Base-by-base conservation (phyloP, 805 yeast genomes). In the Scheffersomyces spartinae region DNA sequence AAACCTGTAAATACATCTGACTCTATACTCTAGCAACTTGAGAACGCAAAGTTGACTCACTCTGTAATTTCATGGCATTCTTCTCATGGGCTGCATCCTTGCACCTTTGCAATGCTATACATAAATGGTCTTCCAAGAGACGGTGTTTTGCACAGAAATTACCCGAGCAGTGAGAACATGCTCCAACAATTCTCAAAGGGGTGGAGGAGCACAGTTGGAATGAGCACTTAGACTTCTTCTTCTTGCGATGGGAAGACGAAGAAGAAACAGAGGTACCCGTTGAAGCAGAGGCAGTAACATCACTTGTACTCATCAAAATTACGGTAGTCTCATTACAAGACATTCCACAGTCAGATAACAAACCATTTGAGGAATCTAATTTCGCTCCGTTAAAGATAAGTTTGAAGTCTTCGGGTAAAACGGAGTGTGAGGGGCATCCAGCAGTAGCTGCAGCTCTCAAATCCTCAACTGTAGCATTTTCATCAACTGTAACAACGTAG, bases 71-170 rank as follows among this genome's bases (percentile, higher is more conserved):
- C 44, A 75, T 65, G 21, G 95, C 95, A 46, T 84, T 84, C 37
- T 83, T 57, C 38, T 80, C 86, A 42, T 82, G 93, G 38, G 83
- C 73, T 40, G 68, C 72, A 40, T 83, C 86, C 60, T 82, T 82
- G 60, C 93, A 83, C 36, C 58, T 65, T 43, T 76, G 78, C 31
- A 84, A 64, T 5, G 91, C 94, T 30, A 66, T 61, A 47, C 95
- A 84, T 31, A 64, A 49, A 53, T 84, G 95, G 49, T 76, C 84
- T 52, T 84, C 95, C 55, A 85, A 61, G 29, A 84, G 61, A 29
- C 95, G 68, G 55, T 84, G 95, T 42, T 79, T 78, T 17, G 88
- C 77, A 52, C 95, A 84, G 50, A 72, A 84, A 43, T 76, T 78
- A 23, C 94, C 93, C 24, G 71, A 70, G 50, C 95, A 84, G 45